Conservation (phyloP, 2,329 filamentous ascomycete species). For the Neonectria neomacrospora region DNA sequence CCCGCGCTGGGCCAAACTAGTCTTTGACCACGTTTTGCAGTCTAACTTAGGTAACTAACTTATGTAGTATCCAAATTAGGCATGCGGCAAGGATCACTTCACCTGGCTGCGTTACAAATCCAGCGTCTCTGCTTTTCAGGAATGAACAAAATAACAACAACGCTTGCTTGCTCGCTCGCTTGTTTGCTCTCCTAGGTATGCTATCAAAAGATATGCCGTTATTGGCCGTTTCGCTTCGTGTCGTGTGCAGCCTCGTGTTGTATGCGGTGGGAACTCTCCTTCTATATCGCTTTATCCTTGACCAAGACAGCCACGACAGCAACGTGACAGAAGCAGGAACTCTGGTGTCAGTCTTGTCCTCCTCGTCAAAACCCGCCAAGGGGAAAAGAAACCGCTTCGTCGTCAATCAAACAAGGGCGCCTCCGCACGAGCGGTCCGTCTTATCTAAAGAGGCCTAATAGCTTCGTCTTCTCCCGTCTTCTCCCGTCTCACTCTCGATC, state of each 20-base stretch:
- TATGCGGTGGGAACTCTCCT: neutral
- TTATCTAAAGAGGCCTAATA: slow-evolving; percentile 43
- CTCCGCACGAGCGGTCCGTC: slow-evolving; percentile 44
- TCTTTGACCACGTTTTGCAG: neutral
- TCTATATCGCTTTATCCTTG: neutral
- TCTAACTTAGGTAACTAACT: too few relatives aligned
- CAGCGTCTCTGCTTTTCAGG: neutral
- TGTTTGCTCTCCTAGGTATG: slow-evolving; percentile 27
- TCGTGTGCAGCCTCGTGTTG: neutral
- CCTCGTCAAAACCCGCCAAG: neutral
- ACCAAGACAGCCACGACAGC: slow-evolving; percentile 10
- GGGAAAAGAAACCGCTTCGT: slow-evolving; percentile 4
- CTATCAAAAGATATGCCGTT: slow-evolving; percentile 2
- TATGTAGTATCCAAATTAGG: neutral
- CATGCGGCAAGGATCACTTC: neutral
- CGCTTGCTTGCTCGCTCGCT: slow-evolving; percentile 14
- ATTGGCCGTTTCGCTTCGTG: neutral
- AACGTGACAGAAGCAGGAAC: slow-evolving; percentile 24
- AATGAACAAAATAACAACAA: slow-evolving; percentile 11
- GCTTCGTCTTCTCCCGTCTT: slow-evolving; percentile 29
- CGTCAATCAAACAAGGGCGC: slow-evolving; percentile 20
- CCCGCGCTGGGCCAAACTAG: neutral
- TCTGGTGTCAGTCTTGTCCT: slow-evolving; percentile 20
- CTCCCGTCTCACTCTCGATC: slow-evolving; percentile 13
- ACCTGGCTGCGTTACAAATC: neutral